Percentiles rank a stretch among this genome's conserved stretches.
phyloP scores from a whole-genome alignment of 768 basidiomycete species.

The Lactarius hengduanensis region DNA sequence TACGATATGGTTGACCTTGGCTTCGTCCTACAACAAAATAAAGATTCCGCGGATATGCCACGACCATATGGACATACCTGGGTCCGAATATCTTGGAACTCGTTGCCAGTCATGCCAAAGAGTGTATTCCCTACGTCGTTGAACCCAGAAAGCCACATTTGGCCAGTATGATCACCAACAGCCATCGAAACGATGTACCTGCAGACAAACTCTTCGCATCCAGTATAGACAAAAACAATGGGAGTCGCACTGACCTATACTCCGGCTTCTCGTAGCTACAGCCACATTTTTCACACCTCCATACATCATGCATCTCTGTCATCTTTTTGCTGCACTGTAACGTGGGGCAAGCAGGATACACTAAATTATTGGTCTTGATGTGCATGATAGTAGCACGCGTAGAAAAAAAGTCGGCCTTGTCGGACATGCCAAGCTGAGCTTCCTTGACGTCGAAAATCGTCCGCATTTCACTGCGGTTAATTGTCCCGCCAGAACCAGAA shows the following conservation, averaged over 20 bases:
- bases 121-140: slow-evolving; percentile 83
- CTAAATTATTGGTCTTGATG: slow-evolving; percentile 76
- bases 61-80: slow-evolving; percentile 46
- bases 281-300: slow-evolving; percentile 94
- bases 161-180: slow-evolving; percentile 83
- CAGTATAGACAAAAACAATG: background rate
- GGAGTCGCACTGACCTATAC: slow-evolving; percentile 59
- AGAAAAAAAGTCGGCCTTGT: slow-evolving; percentile 82
- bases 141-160: slow-evolving; percentile 93
- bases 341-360: slow-evolving; percentile 86
- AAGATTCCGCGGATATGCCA: background rate
- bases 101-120: slow-evolving; percentile 76
- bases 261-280: slow-evolving; percentile 66
- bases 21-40: slow-evolving; percentile 49
- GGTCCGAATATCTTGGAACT: slow-evolving; percentile 71
- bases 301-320: slow-evolving; percentile 57
- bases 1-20: slow-evolving; percentile 56
- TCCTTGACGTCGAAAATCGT: slow-evolving; percentile 78
- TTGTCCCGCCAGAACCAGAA: slow-evolving; percentile 40
- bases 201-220: slow-evolving; percentile 18
- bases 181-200: slow-evolving; percentile 85
- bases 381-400: slow-evolving; percentile 82
- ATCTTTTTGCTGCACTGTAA: slow-evolving; percentile 85
- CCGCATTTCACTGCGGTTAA: slow-evolving; percentile 72
- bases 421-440: slow-evolving; percentile 67